Conservation (phyloP, 768 basidiomycete genomes). For the Stropharia rugosoannulata region DNA sequence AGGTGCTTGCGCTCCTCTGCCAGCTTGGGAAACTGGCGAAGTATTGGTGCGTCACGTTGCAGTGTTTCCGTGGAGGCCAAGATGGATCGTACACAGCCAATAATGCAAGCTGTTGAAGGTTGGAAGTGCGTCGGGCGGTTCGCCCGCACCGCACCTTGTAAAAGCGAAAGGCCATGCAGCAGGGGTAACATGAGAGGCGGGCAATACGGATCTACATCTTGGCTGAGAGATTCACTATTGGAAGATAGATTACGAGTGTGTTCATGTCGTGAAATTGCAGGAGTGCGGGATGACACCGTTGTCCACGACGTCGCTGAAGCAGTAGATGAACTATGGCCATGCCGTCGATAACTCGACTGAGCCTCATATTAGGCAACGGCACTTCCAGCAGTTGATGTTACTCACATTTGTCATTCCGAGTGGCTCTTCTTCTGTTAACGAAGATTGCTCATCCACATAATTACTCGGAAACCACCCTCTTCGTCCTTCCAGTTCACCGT, state of each 20-base stretch:
- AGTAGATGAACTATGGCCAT: conserved; percentile 50
- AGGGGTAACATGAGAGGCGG: conserved; percentile 83
- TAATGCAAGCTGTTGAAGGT: conserved; percentile 91
- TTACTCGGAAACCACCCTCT: conserved; percentile 99
- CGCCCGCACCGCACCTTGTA: conserved; percentile 82
- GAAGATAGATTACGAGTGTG: conserved; percentile 44
- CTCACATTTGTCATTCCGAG: conserved; percentile 43
- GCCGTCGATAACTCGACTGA: conserved; percentile 36
- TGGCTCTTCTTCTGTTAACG: conserved; percentile 58
- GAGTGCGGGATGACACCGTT: conserved; percentile 38
- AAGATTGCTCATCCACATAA: conserved; percentile 75
- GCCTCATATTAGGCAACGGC: conserved; percentile 5
- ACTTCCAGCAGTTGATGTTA: conserved; percentile 9
- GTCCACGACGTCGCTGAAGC: conserved; percentile 56
- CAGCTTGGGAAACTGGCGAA: conserved; percentile 65
- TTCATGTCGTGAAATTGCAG: conserved; percentile 18
- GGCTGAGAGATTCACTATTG: conserved; percentile 39
- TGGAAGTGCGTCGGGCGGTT: conserved; percentile 84
- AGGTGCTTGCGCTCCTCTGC: conserved; percentile 81
- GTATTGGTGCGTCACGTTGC: conserved; percentile 73
- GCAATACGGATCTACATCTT: conserved; percentile 61
- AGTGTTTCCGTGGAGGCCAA: conserved; percentile 83
- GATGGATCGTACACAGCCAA: conserved; percentile 89
- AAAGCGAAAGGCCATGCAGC: conserved; percentile 78
- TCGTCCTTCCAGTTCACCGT: conserved; percentile 86